Evolutionary conservation across 345 rosid species (phyloP).

Genomic region (Dimocarpus longan): DNA sequence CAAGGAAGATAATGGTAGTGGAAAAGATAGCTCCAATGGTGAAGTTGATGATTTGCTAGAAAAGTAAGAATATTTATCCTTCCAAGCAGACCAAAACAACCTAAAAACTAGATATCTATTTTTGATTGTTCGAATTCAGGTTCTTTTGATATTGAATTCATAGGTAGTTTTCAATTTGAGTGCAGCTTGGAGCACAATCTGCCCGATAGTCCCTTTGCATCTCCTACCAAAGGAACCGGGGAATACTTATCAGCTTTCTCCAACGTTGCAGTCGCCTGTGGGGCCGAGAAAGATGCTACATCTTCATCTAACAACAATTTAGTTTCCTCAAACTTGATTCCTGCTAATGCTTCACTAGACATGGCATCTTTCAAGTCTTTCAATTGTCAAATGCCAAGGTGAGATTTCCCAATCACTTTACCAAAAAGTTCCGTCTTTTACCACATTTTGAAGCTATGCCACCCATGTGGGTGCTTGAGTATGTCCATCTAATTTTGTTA

Average conservation of each 20-base stretch:
- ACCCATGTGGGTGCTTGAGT: not conserved
- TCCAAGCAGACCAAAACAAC: not conserved
- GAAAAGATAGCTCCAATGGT: conserved; percentile 36
- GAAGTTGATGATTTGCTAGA: conserved; percentile 41
- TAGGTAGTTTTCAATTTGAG: not conserved
- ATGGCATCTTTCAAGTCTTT: conserved; percentile 63
- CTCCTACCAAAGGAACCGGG: conserved; percentile 42
- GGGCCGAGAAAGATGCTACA: conserved; percentile 42
- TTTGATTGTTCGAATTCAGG: not conserved
- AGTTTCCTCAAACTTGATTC: conserved; percentile 36
- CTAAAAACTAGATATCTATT: not conserved
- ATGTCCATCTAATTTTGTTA: not conserved
- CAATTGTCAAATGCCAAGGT: conserved; percentile 88
- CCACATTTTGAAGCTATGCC: not conserved
- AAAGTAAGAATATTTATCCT: conserved; percentile 31
- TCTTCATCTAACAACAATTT: conserved; percentile 46
- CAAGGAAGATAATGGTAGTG: conserved; percentile 37
- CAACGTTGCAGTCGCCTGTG: conserved; percentile 12
- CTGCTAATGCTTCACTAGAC: conserved; percentile 48
- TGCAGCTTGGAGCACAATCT: conserved; percentile 70
- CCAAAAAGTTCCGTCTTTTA: too few relatives aligned
- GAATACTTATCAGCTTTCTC: conserved; percentile 40
- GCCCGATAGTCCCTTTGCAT: conserved; percentile 76
- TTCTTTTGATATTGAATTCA: not conserved
- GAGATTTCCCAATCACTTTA: not conserved